Base-by-base conservation (phyloP, 768 basidiomycete species). In the Lepiota venenata region DNA sequence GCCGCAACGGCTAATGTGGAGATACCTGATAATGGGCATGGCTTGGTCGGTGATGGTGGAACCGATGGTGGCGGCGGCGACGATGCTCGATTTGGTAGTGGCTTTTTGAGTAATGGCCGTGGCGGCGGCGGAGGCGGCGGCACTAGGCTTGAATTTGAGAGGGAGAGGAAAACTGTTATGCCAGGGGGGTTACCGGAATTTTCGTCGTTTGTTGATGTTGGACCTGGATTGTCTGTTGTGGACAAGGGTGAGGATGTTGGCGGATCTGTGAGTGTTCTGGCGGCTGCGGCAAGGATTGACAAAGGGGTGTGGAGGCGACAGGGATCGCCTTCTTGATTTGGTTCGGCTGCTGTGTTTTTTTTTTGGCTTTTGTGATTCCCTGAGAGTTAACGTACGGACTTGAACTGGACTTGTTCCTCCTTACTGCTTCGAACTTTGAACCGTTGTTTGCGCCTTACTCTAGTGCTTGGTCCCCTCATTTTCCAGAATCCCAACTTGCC, bases 211-310 rank as follows among this genome's bases (percentile, higher is more conserved):
- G 46, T 25, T 43, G 29, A 48, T 36, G 39, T 35, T 15, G 40
- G 35, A 14, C 5, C 20, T 11, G 29, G 16, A 32, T 39, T n/a
- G 39, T 14, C 51, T 2, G 35, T 8, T 41, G 27, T 4, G 0
- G 44, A 52, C 14, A 37, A 37, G 11, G 47, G 45, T 36, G 35
- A 36, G 29, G 36, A 44, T 47, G 38, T 25, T 5, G 25, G 25
- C n/a, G n/a, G 43, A 12, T 37, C 37, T 11, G 37, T 45, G 12
- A 52, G 44, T 48, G 50, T 58, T 25, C 51, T 61, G 32, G 55
- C 55, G 18, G 58, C 57, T 18, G 60, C 60, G 25, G 60, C 60
- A 16, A 56, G 39, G 38, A 61, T 61, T 47, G 60, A 61, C 18
- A 53, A 51, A 54, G 43, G 40, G 52, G 35, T 42, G 29, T 35